These are phyloP conservation scores for Neospora caninum DNA, from an alignment of 169 alveolate species.

Conservation along the genomic window DNA sequence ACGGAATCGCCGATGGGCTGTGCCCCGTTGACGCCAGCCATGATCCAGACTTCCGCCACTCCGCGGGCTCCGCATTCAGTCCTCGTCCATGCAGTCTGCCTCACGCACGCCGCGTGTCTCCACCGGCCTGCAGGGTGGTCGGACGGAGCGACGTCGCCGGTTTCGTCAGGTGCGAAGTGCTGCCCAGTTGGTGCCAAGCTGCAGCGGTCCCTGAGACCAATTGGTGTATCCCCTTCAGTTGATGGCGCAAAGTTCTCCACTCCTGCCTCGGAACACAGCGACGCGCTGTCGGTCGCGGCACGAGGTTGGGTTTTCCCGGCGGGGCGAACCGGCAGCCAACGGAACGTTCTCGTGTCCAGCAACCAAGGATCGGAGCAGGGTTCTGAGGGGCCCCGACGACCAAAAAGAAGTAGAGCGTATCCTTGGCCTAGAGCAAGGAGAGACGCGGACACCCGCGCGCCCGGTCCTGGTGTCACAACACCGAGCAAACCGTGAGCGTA, in stretches of 20 bases:
- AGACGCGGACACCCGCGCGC: neutral
- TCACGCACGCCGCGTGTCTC: slow-evolving; percentile 36
- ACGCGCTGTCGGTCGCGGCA: neutral
- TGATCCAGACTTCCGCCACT: neutral
- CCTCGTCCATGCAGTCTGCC: neutral
- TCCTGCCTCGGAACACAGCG: neutral
- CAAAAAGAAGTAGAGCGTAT: neutral
- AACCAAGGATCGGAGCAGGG: slow-evolving; percentile 20
- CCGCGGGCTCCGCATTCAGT: neutral
- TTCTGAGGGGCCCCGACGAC: slow-evolving; percentile 16
- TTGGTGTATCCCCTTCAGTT: neutral
- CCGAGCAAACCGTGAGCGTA: neutral
- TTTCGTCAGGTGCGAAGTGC: neutral
- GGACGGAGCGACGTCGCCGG: neutral
- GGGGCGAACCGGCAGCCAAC: neutral
- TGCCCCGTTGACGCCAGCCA: slow-evolving; percentile 31
- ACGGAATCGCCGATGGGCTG: neutral
- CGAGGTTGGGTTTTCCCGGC: neutral
- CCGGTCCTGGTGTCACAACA: neutral
- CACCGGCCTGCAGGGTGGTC: slow-evolving; percentile 18
- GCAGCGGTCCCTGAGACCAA: neutral
- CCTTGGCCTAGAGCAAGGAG: neutral
- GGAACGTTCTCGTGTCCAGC: neutral
- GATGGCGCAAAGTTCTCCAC: neutral
- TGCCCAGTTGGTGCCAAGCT: neutral